Base-by-base conservation (phyloP, 1,139 yeast genomes). In the Pichia sp. region DNA sequence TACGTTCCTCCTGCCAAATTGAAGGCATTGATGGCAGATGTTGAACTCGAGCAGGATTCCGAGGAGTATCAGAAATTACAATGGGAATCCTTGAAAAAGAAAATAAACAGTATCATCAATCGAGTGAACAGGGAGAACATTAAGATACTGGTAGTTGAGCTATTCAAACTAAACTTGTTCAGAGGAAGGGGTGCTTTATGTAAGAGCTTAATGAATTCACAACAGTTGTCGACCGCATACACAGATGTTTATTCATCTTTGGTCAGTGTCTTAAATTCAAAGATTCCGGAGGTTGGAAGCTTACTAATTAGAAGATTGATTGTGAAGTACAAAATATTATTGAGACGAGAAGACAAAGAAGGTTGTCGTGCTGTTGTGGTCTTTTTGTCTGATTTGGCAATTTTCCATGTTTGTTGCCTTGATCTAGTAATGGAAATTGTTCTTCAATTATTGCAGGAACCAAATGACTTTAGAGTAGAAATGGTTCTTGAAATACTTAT, bases 201-300 rank as follows among this genome's bases (percentile, higher is more conserved):
- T 29, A 73, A 84, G 52, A 71, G 78, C 48, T 57, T 87, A 3
- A 83, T 88, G 80, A 76, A 75, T 56, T 75, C 80, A 1, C 90
- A 81, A 64, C 67, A 75, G 8, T 66, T 65, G 10, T 75, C 77
- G 27, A 27, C 42, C 7, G 49, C 55, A 3, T 59, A 59, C 44
- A 76, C 86, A 0, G 71, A 80, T 1, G 74, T 80, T 1, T 83
- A 80, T 64, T 83, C 92, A 0, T 73, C 87, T 0, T 64, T 90
- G 46, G 75, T 80, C 0, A 77, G 85, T 6, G 75, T 86, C 1
- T 57, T 90, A 20, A 87, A 88, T 67, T 77, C 86, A 7, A 83
- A 85, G 63, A 67, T 88, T 6, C 95, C 95, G 0, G 79, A 79
- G 46, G 71, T 90, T 29, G 96, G 96, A 1, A 78, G 78, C 55